Base-by-base conservation (phyloP, 2,329 filamentous ascomycete genomes). In the Cucurbitaria berberidis region DNA sequence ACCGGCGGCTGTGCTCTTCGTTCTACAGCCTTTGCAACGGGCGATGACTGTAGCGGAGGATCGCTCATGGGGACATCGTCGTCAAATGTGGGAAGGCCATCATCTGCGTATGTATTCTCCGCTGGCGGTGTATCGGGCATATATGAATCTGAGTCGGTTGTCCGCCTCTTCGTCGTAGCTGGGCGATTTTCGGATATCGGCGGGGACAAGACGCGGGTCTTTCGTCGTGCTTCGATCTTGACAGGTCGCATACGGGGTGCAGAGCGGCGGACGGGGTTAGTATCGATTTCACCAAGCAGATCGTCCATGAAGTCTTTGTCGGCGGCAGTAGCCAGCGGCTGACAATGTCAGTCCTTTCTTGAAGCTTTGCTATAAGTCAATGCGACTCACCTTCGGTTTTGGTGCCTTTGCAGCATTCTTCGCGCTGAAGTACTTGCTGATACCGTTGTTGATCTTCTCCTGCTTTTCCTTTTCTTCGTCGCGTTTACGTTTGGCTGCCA, bases 391-490 rank as follows among this genome's bases (percentile, higher is more conserved):
- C 84, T 96, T 98, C 16, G 89, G 82, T 73, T 97, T 98, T 13
- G 88, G 81, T 51, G 87, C 87, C 45, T 78, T 74, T 32, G 80
- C 75, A 30, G 81, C 80, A 29, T 85, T 84, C 48, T 91, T 91
- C 64, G 89, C 90, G 63, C 85, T 93, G 74, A 99, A 98, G 77
- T 96, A 99, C 68, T 96, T 93, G 76, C 89, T 92, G 72, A 99
- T 98, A 64, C 92, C 89, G 69, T 90, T 89, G 75, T 96, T 92
- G 62, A 92, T 91, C 73, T 90, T 92, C 65, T 96, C 90, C 68
- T 89, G 86, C 72, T 90, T 89, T 53, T 91, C 87, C 60, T 90
- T 87, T 53, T 96, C 92, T 63, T 96, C 91, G 67, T 96, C 90
- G 15, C 89, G 89, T 74, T 91, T 93, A 66, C 92, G 85, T 76